Evolutionary conservation across 495 filamentous ascomycete genomes (phyloP), one percentile per base, ranked within the genome.

Genomic region (Aspergillus wentii): DNA sequence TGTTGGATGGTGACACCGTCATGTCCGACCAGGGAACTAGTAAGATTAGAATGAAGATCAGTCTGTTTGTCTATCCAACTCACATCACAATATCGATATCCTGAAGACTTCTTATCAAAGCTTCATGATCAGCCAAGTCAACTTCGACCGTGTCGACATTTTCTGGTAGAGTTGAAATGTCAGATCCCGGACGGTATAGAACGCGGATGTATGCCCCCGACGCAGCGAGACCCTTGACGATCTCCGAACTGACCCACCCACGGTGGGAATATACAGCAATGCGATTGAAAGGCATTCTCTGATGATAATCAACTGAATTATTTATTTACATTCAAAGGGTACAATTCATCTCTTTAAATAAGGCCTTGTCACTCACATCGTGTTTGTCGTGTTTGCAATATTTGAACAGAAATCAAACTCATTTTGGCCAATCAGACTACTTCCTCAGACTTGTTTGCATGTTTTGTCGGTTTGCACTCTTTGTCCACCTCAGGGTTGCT

Each of bases 71-170:
- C n/a, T n/a, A n/a, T n/a, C n/a, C n/a, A n/a, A 33, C 40, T 40
- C 13, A 55, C 52, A 55, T 51, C 6, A 55, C 31, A 32, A 55
- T 55, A 32, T 55, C 52, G 17, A 55, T 43, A 41, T 51, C 48
- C 17, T 48, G 17, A 11, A 55, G 22, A 4, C 34, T 35, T 4
- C 17, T 35, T 5, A 34, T 29, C 14, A 55, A 16, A 16, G 44
- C 29, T 9, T 40, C 33, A 20, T 51, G 36, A 35, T 55, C 44
- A 2, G 30, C 15, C 6, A 48, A 11, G 33, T 48, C 44, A 3
- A 56, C 52, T 35, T 51, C 39, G 19, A 51, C 27, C 8, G 19
- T 28, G 10, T 4, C 14, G 2, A 56, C 44, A 33, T 30, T 5
- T 2, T 28, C 32, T 0, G 44, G 48, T 1, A 51, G 25, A 21